Evolutionary conservation across 192 early-diverging fungal genomes (phyloP).

Genomic region (Backusella circina): DNA sequence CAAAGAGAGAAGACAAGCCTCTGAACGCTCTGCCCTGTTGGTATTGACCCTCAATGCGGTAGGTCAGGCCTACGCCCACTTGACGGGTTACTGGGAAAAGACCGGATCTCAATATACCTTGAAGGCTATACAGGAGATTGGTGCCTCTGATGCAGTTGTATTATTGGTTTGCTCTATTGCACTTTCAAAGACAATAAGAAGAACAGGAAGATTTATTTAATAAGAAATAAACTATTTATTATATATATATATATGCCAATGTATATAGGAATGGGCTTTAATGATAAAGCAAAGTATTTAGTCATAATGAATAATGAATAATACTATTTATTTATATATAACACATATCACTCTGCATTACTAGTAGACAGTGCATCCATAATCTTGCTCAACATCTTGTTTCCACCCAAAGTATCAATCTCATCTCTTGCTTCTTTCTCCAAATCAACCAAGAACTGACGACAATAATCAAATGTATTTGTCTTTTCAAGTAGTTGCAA

Average conservation of each 20-base stretch:
- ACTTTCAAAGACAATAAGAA: conserved; percentile 15
- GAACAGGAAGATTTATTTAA: conserved; percentile 22
- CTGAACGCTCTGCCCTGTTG: conserved; percentile 25
- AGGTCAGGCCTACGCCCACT: conserved; percentile 20
- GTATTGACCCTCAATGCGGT: conserved; percentile 17
- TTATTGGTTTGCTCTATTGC: conserved; percentile 19
- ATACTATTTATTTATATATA: too few species aligned
- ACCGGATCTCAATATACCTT: conserved; percentile 14
- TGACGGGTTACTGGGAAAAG: conserved; percentile 13
- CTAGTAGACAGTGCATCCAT: conserved; percentile 23
- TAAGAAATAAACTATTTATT: too few species aligned
- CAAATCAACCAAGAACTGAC: conserved; percentile 54
- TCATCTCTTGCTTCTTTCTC: conserved; percentile 62
- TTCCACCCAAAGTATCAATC: conserved; percentile 77
- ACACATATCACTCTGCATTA: neutral
- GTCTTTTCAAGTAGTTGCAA: conserved; percentile 77
- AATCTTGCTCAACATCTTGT: conserved; percentile 61
- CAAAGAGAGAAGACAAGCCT: conserved; percentile 18
- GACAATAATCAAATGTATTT: conserved; percentile 78
- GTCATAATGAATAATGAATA: too few species aligned
- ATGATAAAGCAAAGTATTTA: too few species aligned
- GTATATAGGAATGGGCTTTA: too few species aligned
- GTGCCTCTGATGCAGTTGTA: conserved; percentile 6
- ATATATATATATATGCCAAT: too few species aligned
- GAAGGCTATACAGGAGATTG: conserved; percentile 22